phyloP scores from a whole-genome alignment of 208 protist species.

The Leishmania aethiopica region DNA sequence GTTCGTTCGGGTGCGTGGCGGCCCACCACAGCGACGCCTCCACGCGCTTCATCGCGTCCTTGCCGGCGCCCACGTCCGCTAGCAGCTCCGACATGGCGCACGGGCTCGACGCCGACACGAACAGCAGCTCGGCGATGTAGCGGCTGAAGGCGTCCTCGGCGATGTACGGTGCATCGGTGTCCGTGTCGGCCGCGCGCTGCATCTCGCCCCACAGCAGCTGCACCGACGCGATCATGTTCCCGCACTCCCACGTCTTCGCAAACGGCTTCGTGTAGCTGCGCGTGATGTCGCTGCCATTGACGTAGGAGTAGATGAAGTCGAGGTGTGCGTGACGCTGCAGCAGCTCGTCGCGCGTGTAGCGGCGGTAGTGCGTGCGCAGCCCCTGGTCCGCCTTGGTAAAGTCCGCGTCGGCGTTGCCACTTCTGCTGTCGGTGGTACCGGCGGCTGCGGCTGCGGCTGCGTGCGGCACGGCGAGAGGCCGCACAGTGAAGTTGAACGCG shows the following conservation, averaged over 20 bases:
- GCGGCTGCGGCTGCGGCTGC: not conserved
- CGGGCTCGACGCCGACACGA: not conserved
- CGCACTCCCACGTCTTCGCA: constrained; percentile 14
- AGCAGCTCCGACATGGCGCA: constrained; percentile 18
- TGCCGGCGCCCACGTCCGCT: not conserved
- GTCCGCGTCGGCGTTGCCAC: not conserved
- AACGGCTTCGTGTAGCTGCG: constrained; percentile 25
- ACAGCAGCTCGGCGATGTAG: constrained; percentile 13
- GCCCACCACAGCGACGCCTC: constrained; percentile 17
- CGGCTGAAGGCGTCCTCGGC: not conserved
- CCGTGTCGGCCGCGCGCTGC: constrained; percentile 3
- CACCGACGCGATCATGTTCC: constrained; percentile 17
- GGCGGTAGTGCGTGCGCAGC: constrained; percentile 25
- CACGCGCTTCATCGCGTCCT: constrained; percentile 17
- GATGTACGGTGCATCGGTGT: not conserved
- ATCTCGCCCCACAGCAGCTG: constrained; percentile 22
- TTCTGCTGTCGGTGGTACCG: not conserved
- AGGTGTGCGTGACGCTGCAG: constrained; percentile 11
- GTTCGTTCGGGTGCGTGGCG: not conserved
- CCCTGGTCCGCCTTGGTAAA: constrained; percentile 1
- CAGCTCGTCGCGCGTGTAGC: constrained; percentile 12
- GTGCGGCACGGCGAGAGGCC: constrained; percentile 1
- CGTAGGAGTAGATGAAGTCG: constrained; percentile 33
- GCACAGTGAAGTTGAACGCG: constrained; percentile 15
- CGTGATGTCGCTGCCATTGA: constrained; percentile 30